These are phyloP conservation scores for Digitaria exilis DNA, from an alignment of 202 grass and related monocot species.

Conservation along the genomic window DNA sequence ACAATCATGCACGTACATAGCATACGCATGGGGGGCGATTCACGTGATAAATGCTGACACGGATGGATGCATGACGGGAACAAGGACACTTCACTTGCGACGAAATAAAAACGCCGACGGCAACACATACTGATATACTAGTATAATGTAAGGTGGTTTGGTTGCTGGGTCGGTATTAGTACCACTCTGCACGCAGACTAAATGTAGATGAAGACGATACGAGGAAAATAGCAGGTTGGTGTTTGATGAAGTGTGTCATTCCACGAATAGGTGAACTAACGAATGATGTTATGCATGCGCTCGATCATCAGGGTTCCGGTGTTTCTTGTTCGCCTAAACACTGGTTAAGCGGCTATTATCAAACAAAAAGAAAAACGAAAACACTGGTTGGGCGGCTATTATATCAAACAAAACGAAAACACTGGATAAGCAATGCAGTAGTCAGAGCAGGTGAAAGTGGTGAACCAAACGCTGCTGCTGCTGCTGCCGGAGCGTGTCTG, in stretches of 20 bases:
- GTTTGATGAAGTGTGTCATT: no score
- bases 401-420: no score
- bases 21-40: not conserved
- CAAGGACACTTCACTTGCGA: not conserved
- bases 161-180: not conserved
- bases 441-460: not conserved
- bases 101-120: not conserved
- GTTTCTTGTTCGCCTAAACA: slow-evolving; percentile 16
- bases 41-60: slow-evolving; percentile 3
- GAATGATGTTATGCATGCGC: not conserved
- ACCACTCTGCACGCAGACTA: no score
- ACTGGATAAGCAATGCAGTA: not conserved
- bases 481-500: not conserved
- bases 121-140: no score
- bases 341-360: not conserved
- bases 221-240: no score
- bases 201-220: no score
- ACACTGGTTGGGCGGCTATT: no score
- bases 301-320: not conserved
- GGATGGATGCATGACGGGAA: not conserved
- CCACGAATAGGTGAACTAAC: not conserved
- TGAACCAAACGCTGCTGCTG: not conserved
- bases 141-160: not conserved
- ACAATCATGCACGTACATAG: not conserved
- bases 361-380: no score